Percentiles rank a stretch among this genome's conserved stretches.
Conservation (phyloP, 2,329 filamentous ascomycete species). For the Aspergillus sp. region DNA sequence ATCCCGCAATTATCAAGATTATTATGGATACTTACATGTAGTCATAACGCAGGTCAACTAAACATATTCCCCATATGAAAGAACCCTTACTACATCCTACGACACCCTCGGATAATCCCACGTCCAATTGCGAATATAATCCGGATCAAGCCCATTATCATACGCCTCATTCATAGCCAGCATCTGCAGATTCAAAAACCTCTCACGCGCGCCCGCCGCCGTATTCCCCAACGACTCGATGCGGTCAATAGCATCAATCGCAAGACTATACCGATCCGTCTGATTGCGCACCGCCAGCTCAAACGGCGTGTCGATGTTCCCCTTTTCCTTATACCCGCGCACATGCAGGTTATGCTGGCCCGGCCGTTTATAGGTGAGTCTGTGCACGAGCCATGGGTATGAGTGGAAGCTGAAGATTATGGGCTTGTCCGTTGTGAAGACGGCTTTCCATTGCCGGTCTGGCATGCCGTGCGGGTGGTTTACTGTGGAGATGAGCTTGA, state of each 20-base stretch:
- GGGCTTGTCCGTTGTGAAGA: conserved; percentile 72
- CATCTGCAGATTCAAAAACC: conserved; percentile 65
- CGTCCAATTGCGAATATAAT: conserved; percentile 64
- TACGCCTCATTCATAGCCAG: conserved; percentile 64
- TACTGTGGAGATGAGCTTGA: conserved; percentile 70
- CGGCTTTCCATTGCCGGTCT: conserved; percentile 63
- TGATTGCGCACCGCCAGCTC: conserved; percentile 76
- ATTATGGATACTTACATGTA: too few species aligned
- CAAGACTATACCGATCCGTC: conserved; percentile 74
- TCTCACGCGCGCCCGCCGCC: conserved; percentile 62
- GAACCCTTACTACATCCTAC: neutral
- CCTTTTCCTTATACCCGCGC: conserved; percentile 79
- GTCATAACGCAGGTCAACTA: too few species aligned
- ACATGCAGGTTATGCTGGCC: conserved; percentile 69
- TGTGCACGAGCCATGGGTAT: conserved; percentile 77
- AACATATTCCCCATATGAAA: too few species aligned
- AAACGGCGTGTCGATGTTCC: conserved; percentile 78
- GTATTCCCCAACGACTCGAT: conserved; percentile 64
- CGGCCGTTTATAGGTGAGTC: conserved; percentile 72
- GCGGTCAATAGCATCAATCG: conserved; percentile 73
- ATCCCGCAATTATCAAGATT: too few species aligned
- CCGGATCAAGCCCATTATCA: conserved; percentile 69
- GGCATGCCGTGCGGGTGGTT: conserved; percentile 74
- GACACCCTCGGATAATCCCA: conserved; percentile 53
- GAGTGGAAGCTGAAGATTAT: conserved; percentile 84